Evolutionary conservation across 129 eudicot genomes (phyloP).

Genomic region (Apium graveolens): DNA sequence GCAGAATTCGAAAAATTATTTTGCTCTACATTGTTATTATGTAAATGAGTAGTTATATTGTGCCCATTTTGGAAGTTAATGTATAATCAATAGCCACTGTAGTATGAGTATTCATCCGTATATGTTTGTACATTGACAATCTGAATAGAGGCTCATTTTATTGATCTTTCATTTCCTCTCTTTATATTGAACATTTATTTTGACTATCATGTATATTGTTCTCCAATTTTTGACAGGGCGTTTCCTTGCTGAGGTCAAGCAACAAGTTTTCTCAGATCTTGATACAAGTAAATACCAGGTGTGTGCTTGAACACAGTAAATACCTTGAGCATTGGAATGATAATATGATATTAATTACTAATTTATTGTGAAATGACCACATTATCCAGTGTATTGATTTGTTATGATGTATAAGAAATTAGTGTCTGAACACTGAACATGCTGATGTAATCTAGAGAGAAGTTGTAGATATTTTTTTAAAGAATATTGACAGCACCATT

Average conservation of each 20-base stretch:
- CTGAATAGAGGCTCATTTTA: not conserved
- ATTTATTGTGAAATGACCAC: not conserved
- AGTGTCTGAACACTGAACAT: not conserved
- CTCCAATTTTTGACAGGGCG: too few species aligned
- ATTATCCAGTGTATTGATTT: not conserved
- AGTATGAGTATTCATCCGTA: too few species aligned
- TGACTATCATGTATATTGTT: too few species aligned
- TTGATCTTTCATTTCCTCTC: not conserved
- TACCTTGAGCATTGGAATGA: not conserved
- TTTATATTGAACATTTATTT: not conserved
- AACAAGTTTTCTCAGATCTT: too few species aligned
- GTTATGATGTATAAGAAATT: not conserved
- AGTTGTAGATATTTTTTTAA: not conserved
- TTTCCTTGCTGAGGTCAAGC: too few species aligned
- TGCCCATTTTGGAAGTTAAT: not conserved
- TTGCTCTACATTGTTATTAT: not conserved
- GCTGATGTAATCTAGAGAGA: too few species aligned
- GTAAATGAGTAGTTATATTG: not conserved
- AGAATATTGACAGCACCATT: not conserved
- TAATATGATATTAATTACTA: too few species aligned
- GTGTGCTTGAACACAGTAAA: slow-evolving; percentile 14
- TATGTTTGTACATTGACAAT: not conserved
- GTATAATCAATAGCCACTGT: not conserved
- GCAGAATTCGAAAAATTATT: not conserved
- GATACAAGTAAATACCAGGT: slow-evolving; percentile 99